phyloP scores from a whole-genome alignment of 1,284 basidiomycete species.

The Cutaneotrichosporon dermatis region DNA sequence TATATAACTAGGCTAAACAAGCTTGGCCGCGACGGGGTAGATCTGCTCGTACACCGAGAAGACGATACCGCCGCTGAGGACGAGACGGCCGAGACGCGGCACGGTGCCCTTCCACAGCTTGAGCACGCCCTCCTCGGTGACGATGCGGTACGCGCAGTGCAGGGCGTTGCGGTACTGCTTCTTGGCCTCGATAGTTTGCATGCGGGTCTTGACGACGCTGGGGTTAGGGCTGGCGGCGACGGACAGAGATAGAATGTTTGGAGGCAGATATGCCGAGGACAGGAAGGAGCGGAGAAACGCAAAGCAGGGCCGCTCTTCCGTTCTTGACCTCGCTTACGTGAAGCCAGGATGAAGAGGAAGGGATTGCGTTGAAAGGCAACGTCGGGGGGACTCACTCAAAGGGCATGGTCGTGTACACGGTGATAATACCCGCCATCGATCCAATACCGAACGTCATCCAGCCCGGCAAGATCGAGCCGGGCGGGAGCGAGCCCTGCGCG shows the following conservation, averaged over 20 bases:
- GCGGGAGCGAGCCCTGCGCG: constrained; percentile 74
- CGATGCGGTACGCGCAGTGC: constrained; percentile 87
- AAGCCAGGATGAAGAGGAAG: no score
- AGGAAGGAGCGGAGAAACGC: no score
- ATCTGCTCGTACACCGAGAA: constrained; percentile 81
- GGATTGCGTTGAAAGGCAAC: no score
- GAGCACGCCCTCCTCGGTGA: constrained; percentile 78
- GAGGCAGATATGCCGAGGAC: no score
- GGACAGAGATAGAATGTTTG: no score
- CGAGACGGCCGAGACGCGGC: constrained; percentile 74
- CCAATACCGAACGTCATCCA: constrained; percentile 93
- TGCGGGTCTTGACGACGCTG: constrained; percentile 94
- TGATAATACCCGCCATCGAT: constrained; percentile 86
- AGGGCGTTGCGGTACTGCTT: constrained; percentile 84
- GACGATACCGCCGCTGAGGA: constrained; percentile 88
- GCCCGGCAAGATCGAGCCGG: constrained; percentile 78
- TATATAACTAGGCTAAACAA: not conserved
- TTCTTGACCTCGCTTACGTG: no score
- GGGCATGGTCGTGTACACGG: constrained; percentile 85
- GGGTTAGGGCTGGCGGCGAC: no score
- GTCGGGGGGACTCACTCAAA: constrained; percentile 87
- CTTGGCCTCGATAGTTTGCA: constrained; percentile 85
- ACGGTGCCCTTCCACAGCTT: constrained; percentile 97
- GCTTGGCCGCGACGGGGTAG: constrained; percentile 36
- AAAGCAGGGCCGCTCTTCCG: no score